Evolutionary conservation across 2,329 filamentous ascomycete genomes (phyloP).

Genomic region (Colletotrichum kahawae): DNA sequence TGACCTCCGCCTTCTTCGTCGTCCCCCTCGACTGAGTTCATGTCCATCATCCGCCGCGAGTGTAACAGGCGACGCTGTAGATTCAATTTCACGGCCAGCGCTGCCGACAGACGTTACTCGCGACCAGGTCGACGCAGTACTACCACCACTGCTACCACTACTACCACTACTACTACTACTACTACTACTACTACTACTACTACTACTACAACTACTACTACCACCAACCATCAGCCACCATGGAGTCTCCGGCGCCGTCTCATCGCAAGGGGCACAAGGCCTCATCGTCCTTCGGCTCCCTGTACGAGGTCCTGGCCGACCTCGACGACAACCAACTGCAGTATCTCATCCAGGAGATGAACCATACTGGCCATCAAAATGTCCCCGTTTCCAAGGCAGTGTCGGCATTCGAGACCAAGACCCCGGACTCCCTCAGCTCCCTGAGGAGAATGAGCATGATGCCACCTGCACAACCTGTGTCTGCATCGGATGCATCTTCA

Average conservation of each 20-base stretch:
- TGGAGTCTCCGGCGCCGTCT: background rate
- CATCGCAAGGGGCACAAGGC: background rate
- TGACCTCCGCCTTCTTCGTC: background rate
- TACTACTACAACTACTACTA: background rate
- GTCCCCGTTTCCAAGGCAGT: slow-evolving; percentile 17
- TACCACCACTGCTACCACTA: background rate
- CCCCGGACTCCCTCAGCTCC: background rate
- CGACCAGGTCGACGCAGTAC: background rate
- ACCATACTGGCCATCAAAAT: slow-evolving; percentile 17
- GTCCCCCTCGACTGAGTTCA: background rate
- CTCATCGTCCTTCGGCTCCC: slow-evolving; percentile 5
- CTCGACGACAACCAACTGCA: slow-evolving; percentile 18
- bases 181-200: background rate
- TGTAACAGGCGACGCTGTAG: background rate
- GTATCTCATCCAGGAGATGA: slow-evolving; percentile 23
- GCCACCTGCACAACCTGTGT: background rate
- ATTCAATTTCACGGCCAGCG: background rate
- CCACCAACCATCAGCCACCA: background rate
- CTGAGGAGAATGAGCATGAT: background rate
- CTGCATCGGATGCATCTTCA: background rate
- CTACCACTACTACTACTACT: background rate
- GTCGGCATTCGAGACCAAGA: slow-evolving; percentile 4
- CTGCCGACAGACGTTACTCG: background rate
- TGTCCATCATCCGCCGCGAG: background rate
- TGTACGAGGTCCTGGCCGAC: slow-evolving; percentile 20